phyloP scores from a whole-genome alignment of 768 basidiomycete species.

The Lepiota subincarnata region DNA sequence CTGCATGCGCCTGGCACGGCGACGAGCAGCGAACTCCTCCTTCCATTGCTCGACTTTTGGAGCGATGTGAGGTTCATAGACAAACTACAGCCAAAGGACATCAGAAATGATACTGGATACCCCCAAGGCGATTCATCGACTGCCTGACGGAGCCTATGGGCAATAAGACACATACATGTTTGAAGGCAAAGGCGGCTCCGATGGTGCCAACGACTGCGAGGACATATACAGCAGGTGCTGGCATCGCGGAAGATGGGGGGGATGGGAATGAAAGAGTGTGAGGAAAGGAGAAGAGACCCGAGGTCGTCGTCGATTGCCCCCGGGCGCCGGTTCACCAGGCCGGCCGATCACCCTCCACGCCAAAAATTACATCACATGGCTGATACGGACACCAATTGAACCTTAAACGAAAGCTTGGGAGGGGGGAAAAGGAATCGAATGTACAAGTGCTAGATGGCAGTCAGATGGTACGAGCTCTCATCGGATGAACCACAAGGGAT shows the following conservation, averaged over 20 bases:
- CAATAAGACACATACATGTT: slow-evolving; percentile 43
- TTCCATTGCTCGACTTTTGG: slow-evolving; percentile 52
- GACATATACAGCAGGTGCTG: slow-evolving; percentile 44
- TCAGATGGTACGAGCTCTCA: no score
- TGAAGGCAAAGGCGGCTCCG: slow-evolving; percentile 51
- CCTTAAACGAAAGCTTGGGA: no score
- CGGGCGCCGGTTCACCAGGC: neutral
- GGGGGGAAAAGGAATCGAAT: no score
- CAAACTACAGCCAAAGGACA: slow-evolving; percentile 38
- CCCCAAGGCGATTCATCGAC: slow-evolving; percentile 9
- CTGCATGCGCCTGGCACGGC: slow-evolving; percentile 24
- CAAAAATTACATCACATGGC: no score
- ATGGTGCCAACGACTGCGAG: slow-evolving; percentile 46
- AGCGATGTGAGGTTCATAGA: slow-evolving; percentile 68
- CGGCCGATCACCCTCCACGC: neutral
- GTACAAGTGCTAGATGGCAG: no score
- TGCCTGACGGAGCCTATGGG: neutral
- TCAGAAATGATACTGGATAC: slow-evolving; percentile 17
- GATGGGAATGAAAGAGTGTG: neutral
- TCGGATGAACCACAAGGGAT: no score
- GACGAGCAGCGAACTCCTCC: slow-evolving; percentile 32
- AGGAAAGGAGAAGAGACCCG: neutral
- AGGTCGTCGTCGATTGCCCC: neutral
- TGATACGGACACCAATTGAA: no score
- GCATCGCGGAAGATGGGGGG: slow-evolving; percentile 20